phyloP scores from a whole-genome alignment of 2,329 filamentous ascomycete genomes.

The Paramyrothecium roridum region DNA sequence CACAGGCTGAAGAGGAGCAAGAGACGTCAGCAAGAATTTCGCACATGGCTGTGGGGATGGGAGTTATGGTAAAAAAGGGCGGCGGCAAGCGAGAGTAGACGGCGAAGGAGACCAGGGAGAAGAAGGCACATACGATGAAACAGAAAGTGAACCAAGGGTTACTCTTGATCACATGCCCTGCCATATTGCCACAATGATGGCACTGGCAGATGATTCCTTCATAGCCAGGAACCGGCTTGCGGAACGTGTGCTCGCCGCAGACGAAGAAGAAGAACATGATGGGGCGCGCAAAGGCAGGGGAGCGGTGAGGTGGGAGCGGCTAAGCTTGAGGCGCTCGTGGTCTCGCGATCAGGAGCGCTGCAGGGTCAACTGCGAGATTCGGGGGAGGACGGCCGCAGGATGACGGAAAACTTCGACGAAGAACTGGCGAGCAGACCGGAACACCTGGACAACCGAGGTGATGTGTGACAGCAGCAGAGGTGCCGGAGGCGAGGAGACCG shows the following conservation, averaged over 20 bases:
- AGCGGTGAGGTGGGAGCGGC: neutral
- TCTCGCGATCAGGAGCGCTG: no score
- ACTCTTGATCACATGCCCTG: slow-evolving; percentile 57
- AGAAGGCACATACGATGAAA: slow-evolving; percentile 55
- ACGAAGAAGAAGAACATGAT: slow-evolving; percentile 61
- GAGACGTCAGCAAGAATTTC: neutral
- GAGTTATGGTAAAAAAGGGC: slow-evolving; percentile 8
- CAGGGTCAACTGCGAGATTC: neutral
- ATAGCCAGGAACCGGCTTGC: slow-evolving; percentile 57
- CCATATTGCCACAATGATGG: slow-evolving; percentile 65
- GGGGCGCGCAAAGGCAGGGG: slow-evolving; percentile 3
- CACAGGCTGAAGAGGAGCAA: slow-evolving; percentile 48
- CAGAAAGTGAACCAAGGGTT: slow-evolving; percentile 78
- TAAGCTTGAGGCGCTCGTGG: no score
- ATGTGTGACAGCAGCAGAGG: neutral
- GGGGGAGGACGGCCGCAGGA: neutral
- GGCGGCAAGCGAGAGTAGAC: slow-evolving; percentile 2
- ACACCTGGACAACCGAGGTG: neutral
- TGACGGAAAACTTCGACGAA: neutral
- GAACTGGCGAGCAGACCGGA: neutral
- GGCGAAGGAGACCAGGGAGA: neutral
- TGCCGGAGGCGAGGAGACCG: neutral
- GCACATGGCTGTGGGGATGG: no score
- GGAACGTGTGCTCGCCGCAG: slow-evolving; percentile 60
- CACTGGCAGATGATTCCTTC: slow-evolving; percentile 61